phyloP scores from a whole-genome alignment of 179 eudicot species.

The Sideroxylon spinosum region DNA sequence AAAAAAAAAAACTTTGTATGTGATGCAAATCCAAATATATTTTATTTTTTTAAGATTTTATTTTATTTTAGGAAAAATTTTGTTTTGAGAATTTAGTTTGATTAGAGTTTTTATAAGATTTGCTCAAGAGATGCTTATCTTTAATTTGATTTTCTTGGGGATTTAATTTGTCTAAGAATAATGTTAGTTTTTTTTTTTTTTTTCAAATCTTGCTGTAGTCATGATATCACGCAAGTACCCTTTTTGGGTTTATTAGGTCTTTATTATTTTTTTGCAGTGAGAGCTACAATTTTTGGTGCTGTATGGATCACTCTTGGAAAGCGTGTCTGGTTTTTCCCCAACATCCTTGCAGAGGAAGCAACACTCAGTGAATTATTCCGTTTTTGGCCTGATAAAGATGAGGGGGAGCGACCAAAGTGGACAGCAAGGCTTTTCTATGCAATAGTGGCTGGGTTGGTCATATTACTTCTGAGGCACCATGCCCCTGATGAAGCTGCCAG shows the following conservation, averaged over 20 bases:
- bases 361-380: constrained; percentile 78
- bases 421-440: constrained; percentile 84
- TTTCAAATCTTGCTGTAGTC: too few relatives aligned
- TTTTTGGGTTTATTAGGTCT: not conserved
- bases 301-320: constrained; percentile 76
- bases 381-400: constrained; percentile 93
- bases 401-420: constrained; percentile 89
- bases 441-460: constrained; percentile 46
- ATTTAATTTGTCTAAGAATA: too few relatives aligned
- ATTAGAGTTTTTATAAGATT: too few relatives aligned
- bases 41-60: too few relatives aligned
- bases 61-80: too few relatives aligned
- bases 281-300: constrained; percentile 75
- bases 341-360: constrained; percentile 98
- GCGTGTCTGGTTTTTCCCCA: constrained; percentile 92
- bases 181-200: too few relatives aligned
- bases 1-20: too few relatives aligned
- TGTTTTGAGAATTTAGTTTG: too few relatives aligned
- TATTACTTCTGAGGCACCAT: constrained; percentile 82
- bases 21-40: too few relatives aligned
- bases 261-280: constrained; percentile 45
- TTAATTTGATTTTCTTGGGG: too few relatives aligned
- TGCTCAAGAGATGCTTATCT: too few relatives aligned
- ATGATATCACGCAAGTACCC: too few relatives aligned
- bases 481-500: constrained; percentile 99